Percentiles rank a stretch among this genome's conserved stretches.
Conservation (phyloP, 2,329 filamentous ascomycete species). For the Plenodomus tracheiphilus region DNA sequence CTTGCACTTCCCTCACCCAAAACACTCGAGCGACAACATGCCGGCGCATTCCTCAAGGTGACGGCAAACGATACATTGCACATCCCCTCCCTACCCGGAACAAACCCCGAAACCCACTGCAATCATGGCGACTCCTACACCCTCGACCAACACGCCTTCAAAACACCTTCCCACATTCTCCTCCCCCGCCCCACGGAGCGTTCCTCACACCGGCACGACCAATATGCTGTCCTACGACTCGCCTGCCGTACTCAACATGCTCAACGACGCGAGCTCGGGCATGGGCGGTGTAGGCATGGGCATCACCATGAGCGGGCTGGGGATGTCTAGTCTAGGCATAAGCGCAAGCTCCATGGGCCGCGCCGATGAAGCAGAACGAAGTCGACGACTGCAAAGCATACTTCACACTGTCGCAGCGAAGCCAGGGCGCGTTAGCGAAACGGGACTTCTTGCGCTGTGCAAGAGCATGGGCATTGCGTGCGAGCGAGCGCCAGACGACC, state of each 20-base stretch:
- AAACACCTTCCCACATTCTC: slow-evolving; percentile 44
- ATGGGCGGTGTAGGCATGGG: slow-evolving; percentile 39
- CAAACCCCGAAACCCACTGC: neutral
- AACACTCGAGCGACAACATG: slow-evolving; percentile 7
- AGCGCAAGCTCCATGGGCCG: slow-evolving; percentile 44
- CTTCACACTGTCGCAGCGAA: slow-evolving; percentile 69
- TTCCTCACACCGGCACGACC: slow-evolving; percentile 44
- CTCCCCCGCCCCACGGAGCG: slow-evolving; percentile 46
- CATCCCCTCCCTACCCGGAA: neutral
- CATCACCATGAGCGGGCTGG: slow-evolving; percentile 47
- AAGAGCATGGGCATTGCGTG: slow-evolving; percentile 66
- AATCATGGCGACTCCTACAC: slow-evolving; percentile 44
- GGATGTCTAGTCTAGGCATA: slow-evolving; percentile 46
- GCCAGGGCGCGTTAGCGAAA: slow-evolving; percentile 72
- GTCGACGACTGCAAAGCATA: slow-evolving; percentile 60
- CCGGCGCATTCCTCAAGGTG: slow-evolving; percentile 1
- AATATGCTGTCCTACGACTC: slow-evolving; percentile 47
- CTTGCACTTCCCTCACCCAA: neutral
- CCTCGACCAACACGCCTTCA: slow-evolving; percentile 43
- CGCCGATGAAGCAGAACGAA: slow-evolving; percentile 58
- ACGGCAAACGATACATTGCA: slow-evolving; percentile 1
- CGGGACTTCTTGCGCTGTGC: slow-evolving; percentile 72
- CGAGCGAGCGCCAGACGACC: slow-evolving; percentile 29
- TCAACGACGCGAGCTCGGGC: slow-evolving; percentile 45
- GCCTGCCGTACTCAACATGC: slow-evolving; percentile 48